These are phyloP conservation scores for Suillus decipiens DNA, from an alignment of 768 basidiomycete species.

Conservation along the genomic window DNA sequence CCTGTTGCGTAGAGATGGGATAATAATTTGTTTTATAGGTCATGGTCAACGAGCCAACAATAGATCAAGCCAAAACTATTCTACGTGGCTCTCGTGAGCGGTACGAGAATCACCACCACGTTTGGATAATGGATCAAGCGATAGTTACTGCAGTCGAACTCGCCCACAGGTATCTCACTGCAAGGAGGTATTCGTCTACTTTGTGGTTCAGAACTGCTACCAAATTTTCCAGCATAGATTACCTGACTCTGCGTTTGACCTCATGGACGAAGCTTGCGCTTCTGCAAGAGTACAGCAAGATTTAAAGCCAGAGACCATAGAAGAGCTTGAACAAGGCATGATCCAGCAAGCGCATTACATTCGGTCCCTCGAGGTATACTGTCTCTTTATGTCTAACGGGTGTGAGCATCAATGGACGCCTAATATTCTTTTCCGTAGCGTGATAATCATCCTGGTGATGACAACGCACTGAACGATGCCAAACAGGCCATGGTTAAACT, in stretches of 20 bases:
- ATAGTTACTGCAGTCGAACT: slow-evolving; percentile 13
- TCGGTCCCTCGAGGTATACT: slow-evolving; percentile 8
- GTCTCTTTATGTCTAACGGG: not conserved
- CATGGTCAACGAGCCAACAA: slow-evolving; percentile 13
- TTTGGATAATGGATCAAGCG: slow-evolving; percentile 14
- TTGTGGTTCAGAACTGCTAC: not conserved
- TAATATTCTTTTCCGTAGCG: slow-evolving; percentile 3
- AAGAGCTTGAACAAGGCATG: slow-evolving; percentile 6
- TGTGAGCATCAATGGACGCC: not conserved
- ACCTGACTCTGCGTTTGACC: slow-evolving; percentile 14
- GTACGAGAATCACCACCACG: slow-evolving; percentile 11
- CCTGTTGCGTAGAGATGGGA: not conserved
- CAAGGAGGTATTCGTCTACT: slow-evolving; percentile 11
- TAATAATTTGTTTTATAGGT: slow-evolving; percentile 5
- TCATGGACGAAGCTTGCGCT: slow-evolving; percentile 14
- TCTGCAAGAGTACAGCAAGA: slow-evolving; percentile 13
- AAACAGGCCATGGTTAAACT: not conserved
- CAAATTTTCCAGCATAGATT: slow-evolving; percentile 3
- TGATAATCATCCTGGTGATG: slow-evolving; percentile 7
- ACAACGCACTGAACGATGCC: not conserved
- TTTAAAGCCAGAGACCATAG: slow-evolving; percentile 10
- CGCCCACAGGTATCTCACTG: slow-evolving; percentile 13
- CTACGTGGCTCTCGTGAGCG: slow-evolving; percentile 13
- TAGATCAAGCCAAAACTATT: slow-evolving; percentile 12
- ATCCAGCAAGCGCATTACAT: slow-evolving; percentile 7